Base-by-base conservation (phyloP, 78 protist species). In the Emiliania huxleyi region DNA sequence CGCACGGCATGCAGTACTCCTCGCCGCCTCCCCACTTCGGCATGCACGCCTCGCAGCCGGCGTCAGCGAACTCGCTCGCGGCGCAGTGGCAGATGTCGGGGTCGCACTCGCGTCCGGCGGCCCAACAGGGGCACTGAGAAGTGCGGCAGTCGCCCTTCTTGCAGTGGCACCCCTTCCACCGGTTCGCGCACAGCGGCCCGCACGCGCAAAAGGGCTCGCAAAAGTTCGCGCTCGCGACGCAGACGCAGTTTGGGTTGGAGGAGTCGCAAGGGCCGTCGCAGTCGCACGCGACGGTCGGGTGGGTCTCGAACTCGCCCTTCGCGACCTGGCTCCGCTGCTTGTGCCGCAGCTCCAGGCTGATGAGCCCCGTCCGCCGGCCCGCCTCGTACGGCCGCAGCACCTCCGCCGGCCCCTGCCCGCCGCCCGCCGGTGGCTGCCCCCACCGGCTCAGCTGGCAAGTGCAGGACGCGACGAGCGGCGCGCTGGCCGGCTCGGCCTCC, bases 151-250 rank as follows among this genome's bases (percentile, higher is more conserved):
- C 55, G 19, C 49, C 71, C 44, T 48, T 37, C 43, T 37, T 35
- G 90, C 90, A 84, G 44, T n/a, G 3, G 69, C 90, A 84, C 21
- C 90, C 90, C 15, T 15, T 29, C 40, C 42, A 84, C 6, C 90
- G 90, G 26, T 55, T 49, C 42, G 5, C 8, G 35, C 90, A 84
- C 6, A 1, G 12, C 19, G 90, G 71, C 8, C 44, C 90, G 26
- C 90, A 84, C 18, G 21, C 38, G 69, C 90, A 84, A 43, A 48
- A 84, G 62, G 6, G 23, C 69, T 84, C 90, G 69, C 90, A 84
- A 35, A n/a, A 84, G 71, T 48, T 48, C 44, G 0, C 15, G 71
- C 35, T 15, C 33, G 8, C 42, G 19, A 84, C 43, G 52, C 90
- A 84, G 23, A 5, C 0, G 69, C 90, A 84, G 40, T 11, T 44